Base-by-base conservation (phyloP, 2,329 filamentous ascomycete genomes). In the Trichoderma koningii region DNA sequence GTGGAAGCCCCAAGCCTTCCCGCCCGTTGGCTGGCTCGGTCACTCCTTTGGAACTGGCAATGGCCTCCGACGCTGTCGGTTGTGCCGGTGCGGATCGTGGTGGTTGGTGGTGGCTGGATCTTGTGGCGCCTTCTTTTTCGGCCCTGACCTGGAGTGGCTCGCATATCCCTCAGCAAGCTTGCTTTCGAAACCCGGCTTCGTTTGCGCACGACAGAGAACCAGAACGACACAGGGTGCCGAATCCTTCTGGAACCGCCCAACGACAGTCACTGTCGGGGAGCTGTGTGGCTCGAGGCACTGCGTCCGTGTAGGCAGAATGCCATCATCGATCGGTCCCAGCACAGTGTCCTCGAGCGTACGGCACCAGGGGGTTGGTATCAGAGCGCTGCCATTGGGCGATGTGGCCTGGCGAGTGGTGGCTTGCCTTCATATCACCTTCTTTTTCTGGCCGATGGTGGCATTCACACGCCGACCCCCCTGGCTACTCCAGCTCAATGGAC, bases 341-440 rank as follows among this genome's bases (percentile, higher is more conserved):
- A 64, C 64, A 66, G 64, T 66, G 59, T 66, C 59, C 66, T 70
- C 66, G 70, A 71, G 68, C 67, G 69, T 55, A 56, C 28, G 47
- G 41, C 48, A 51, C 55, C 61, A 66, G 65, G 65, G 65, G 65
- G 65, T 53, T 44, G 61, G 68, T 74, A 74, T 73, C 71, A 69
- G 68, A 64, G 38, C 64, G 53, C 28, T 53, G 19, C 76, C 73
- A 76, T 76, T 76, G 75, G 75, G 68, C 72, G 68, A 67, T 65
- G 15, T 15, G 52, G 67, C 63, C 57, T 69, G 66, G 69, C 68
- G 68, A 69, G 69, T 71, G 72, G 73, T 74, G 73, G 70, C 71
- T 72, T 70, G 69, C 67, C 38, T 62, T 66, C 68, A 72, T 71
- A 73, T 69, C 72, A 76, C 75, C 75, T 76, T 76, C 75, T 76